Conservation (phyloP, 495 filamentous ascomycete species). For the Parathielavia appendiculata region DNA sequence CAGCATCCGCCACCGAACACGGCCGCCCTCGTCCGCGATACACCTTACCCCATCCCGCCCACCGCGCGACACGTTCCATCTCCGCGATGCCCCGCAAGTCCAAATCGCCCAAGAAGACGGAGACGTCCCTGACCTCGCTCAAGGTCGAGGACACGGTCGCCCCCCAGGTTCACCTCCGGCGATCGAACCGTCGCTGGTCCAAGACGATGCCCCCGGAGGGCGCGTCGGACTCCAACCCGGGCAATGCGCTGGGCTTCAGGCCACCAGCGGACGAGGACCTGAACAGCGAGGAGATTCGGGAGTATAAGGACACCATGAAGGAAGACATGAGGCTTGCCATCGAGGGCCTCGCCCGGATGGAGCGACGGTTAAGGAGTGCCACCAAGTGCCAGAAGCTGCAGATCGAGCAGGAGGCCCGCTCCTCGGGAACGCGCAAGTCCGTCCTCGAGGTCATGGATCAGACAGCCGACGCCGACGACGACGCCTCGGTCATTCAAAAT, state of each 20-base stretch:
- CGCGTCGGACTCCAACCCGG: slow-evolving; percentile 20
- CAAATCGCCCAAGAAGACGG: not conserved
- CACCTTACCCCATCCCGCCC: not conserved
- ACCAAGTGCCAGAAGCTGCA: slow-evolving; percentile 31
- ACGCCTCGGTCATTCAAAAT: not conserved
- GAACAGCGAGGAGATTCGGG: slow-evolving; percentile 8
- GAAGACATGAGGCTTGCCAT: slow-evolving; percentile 29
- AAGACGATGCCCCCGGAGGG: slow-evolving; percentile 13
- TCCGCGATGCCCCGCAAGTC: slow-evolving; percentile 2
- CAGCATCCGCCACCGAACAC: not conserved
- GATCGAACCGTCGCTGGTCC: slow-evolving; percentile 22
- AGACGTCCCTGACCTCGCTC: not conserved
- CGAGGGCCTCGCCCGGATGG: slow-evolving; percentile 29
- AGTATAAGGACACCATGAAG: slow-evolving; percentile 8
- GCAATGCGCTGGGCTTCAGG: slow-evolving; percentile 19
- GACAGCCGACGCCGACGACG: not conserved
- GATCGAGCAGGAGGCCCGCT: slow-evolving; percentile 19
- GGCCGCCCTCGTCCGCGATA: too few species aligned
- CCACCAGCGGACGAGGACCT: not conserved
- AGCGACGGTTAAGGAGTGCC: slow-evolving; percentile 22
- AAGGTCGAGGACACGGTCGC: slow-evolving; percentile 3
- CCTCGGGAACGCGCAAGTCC: not conserved
- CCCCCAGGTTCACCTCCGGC: slow-evolving; percentile 25
- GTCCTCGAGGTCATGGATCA: not conserved
- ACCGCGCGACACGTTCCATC: not conserved